phyloP scores from a whole-genome alignment of 352 stramenopile species.

The Phytopythium chamaehyphon region DNA sequence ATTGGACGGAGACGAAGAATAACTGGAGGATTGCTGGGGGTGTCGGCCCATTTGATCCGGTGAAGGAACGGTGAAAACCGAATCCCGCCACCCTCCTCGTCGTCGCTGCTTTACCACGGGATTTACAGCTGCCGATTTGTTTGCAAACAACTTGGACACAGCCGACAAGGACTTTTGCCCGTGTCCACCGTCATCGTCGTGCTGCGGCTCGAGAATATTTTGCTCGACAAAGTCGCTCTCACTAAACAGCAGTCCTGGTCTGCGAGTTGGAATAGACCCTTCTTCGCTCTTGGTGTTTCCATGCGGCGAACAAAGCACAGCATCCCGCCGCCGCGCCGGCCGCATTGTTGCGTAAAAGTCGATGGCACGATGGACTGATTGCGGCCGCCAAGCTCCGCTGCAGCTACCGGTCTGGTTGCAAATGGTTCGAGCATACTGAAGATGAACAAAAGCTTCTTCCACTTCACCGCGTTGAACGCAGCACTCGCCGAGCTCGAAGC shows the following conservation, averaged over 20 bases:
- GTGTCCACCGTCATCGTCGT: background rate
- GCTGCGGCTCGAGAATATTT: slow-evolving; percentile 1
- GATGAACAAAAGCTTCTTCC: slow-evolving; percentile 29
- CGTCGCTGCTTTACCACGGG: background rate
- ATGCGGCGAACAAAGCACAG: slow-evolving; percentile 19
- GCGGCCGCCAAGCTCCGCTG: slow-evolving; percentile 22
- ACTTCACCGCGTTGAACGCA: slow-evolving; percentile 34
- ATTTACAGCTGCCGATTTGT: background rate
- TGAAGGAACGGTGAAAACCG: slow-evolving; percentile 10
- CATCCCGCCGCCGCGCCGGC: slow-evolving; percentile 20
- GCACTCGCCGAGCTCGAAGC: slow-evolving; percentile 48
- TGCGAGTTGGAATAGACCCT: background rate
- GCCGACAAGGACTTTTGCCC: background rate
- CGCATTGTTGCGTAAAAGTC: slow-evolving; percentile 44
- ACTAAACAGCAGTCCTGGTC: background rate
- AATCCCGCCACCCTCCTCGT: slow-evolving; percentile 11
- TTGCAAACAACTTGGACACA: slow-evolving; percentile 13
- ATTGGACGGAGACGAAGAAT: background rate
- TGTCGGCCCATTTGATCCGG: background rate
- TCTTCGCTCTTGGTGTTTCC: background rate
- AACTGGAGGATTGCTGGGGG: slow-evolving; percentile 1
- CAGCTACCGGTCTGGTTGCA: slow-evolving; percentile 47
- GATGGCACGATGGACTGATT: slow-evolving; percentile 48
- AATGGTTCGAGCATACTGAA: slow-evolving; percentile 31
- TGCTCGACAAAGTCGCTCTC: background rate